Conservation (phyloP, 2,329 filamentous ascomycete genomes). For the Pleurostoma richardsiae region DNA sequence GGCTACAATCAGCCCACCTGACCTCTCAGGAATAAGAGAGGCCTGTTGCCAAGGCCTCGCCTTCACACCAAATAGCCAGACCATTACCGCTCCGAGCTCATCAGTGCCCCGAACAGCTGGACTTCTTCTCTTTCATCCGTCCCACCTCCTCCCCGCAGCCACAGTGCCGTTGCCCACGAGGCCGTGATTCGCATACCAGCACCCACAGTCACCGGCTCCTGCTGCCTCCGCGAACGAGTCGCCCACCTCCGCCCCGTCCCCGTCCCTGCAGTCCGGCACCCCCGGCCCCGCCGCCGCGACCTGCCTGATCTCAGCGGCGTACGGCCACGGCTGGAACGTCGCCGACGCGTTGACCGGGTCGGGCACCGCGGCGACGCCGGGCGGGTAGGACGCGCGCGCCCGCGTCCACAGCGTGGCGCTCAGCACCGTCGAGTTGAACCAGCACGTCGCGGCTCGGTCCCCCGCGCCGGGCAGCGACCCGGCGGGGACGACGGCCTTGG, state of each 20-base stretch:
- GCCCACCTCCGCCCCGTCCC: slow-evolving; percentile 26
- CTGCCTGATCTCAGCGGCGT: slow-evolving; percentile 51
- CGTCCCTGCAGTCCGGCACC: slow-evolving; percentile 49
- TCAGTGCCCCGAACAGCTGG: too few species aligned
- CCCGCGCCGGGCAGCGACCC: slow-evolving; percentile 30
- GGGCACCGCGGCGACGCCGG: slow-evolving; percentile 11
- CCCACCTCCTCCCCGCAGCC: too few species aligned
- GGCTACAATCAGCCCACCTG: too few species aligned
- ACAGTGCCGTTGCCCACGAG: too few species aligned
- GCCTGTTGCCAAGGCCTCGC: too few species aligned
- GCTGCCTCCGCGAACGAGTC: slow-evolving; percentile 25
- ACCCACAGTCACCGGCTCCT: slow-evolving; percentile 26
- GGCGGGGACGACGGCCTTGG: slow-evolving; percentile 47
- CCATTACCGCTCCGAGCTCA: too few species aligned
- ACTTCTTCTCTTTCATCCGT: too few species aligned
- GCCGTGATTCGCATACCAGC: slow-evolving; percentile 30
- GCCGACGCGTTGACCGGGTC: slow-evolving; percentile 9
- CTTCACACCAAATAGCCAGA: too few species aligned
- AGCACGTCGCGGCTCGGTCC: slow-evolving; percentile 47
- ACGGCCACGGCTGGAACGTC: slow-evolving; percentile 47
- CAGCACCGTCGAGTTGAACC: slow-evolving; percentile 51
- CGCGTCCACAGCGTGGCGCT: slow-evolving; percentile 57
- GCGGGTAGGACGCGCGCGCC: slow-evolving; percentile 22
- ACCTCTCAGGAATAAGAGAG: too few species aligned
- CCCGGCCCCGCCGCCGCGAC: slow-evolving; percentile 38